Conservation (phyloP, 371 early-diverging fungal genomes). For the Mucor velutinosus region DNA sequence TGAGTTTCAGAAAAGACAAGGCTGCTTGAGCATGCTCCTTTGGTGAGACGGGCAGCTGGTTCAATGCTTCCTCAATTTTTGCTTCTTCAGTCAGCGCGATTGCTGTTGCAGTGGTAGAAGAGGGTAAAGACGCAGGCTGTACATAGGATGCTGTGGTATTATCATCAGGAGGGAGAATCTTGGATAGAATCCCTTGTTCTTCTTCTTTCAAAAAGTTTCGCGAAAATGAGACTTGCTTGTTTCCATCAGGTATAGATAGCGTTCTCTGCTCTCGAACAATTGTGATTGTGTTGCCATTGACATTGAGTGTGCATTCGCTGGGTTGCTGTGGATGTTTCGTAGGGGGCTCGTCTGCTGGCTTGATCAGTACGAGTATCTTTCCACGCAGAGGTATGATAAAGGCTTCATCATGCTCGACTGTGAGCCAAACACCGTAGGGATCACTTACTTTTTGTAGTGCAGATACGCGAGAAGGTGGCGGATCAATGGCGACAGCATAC, state of each 20-base stretch:
- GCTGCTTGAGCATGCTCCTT: conserved; percentile 36
- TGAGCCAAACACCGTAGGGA: conserved; percentile 51
- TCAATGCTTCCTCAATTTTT: conserved; percentile 1
- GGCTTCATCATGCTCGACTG: conserved; percentile 54
- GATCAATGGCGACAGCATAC: conserved; percentile 56
- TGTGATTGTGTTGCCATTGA: conserved; percentile 28
- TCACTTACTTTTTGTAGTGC: conserved; percentile 42
- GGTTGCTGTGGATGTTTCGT: background rate
- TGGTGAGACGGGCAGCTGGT: conserved; percentile 21
- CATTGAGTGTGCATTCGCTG: conserved; percentile 4
- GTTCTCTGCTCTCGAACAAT: conserved; percentile 6
- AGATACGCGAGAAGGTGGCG: conserved; percentile 54
- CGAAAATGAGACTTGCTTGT: background rate
- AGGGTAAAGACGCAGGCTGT: too few species aligned
- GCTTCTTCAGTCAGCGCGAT: conserved; percentile 1
- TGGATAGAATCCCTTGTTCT: background rate
- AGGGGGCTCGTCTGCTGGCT: conserved; percentile 25
- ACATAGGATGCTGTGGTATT: too few species aligned
- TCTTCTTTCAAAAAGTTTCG: background rate
- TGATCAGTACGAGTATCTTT: conserved; percentile 54
- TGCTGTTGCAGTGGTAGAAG: background rate
- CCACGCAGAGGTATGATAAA: conserved; percentile 58
- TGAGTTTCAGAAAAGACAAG: conserved; percentile 31
- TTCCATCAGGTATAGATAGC: background rate
- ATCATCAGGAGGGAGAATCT: background rate